These are phyloP conservation scores for Flueggea neowawraea DNA, from an alignment of 441 rosid species.

Conservation along the genomic window DNA sequence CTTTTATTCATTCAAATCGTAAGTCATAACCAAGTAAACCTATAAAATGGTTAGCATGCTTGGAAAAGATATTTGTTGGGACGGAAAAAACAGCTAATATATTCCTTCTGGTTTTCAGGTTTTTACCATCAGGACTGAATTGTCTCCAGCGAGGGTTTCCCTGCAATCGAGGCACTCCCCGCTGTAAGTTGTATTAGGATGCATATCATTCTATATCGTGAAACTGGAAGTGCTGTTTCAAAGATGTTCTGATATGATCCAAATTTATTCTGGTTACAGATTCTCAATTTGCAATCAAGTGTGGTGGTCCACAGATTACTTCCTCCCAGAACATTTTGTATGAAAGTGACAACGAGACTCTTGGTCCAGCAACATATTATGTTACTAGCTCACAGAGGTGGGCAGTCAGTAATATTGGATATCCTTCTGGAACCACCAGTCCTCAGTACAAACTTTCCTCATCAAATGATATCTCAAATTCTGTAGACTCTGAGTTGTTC, in stretches of 20 bases:
- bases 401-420: slow-evolving; percentile 43
- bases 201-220: neutral
- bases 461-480: slow-evolving; percentile 23
- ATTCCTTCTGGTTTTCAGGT: neutral
- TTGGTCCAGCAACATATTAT: slow-evolving; percentile 35
- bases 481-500: slow-evolving; percentile 36
- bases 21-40: no score
- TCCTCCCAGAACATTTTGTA: slow-evolving; percentile 22
- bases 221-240: neutral
- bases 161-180: slow-evolving; percentile 41
- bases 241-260: neutral
- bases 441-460: slow-evolving; percentile 28
- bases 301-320: slow-evolving; percentile 35
- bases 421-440: slow-evolving; percentile 35
- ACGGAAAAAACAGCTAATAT: neutral
- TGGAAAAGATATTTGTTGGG: no score
- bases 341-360: slow-evolving; percentile 31
- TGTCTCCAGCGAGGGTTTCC: slow-evolving; percentile 65
- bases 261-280: slow-evolving; percentile 18
- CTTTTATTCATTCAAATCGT: no score
- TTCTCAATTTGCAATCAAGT: slow-evolving; percentile 33
- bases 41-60: no score
- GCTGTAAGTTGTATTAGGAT: slow-evolving; percentile 29
- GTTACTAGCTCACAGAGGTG: slow-evolving; percentile 24
- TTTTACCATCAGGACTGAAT: slow-evolving; percentile 34